Base-by-base conservation (phyloP, 2,329 filamentous ascomycete genomes). In the Penicillium vulpinum region DNA sequence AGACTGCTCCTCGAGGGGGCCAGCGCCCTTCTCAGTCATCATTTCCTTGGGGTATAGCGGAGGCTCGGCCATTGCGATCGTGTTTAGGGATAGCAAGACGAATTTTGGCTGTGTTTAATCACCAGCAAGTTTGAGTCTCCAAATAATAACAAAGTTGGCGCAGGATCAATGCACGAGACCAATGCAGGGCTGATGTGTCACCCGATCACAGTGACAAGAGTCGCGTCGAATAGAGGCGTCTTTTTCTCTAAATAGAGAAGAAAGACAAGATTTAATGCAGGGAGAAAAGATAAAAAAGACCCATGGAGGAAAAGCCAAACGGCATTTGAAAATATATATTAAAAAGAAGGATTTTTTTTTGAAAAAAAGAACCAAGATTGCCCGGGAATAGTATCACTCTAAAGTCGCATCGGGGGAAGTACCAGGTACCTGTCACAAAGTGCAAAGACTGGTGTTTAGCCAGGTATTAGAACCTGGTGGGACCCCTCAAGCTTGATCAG, bases 1-100 rank as follows among this genome's bases (percentile, higher is more conserved):
- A 24, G 58, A 36, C 15, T 44, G 51, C 29, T 59, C 57, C 18
- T 62, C 51, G 18, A 59, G 22, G 1, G 62, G 60, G 4, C 24
- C 28, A 3, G 31, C 38, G 8, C 41, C 49, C 53, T 66, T 66
- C 49, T 65, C 59, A 2, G 53, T 18, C 33, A 55, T 38, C 3
- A 55, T 38, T 2, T 63, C 59, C 28, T 62, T 55, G 33, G 50
- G 31, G 41, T 59, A 59, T n/a, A 48, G 18, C n/a, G 60, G 47
- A 28, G 53, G 5, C 22, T 64, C 59, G 11, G 51, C 6, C 47
- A 58, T 47, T 31, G 48, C 38, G 39, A 56, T 58, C 54, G 62
- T 56, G 18, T n/a, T 44, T 31, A 13, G 16, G 8, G 21, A 54
- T 26, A 10, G 33, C 18, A 46, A n/a, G 11, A 24, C 22, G 9